phyloP scores from a whole-genome alignment of 306 rosid genomes.

The Rubus parviflorus region DNA sequence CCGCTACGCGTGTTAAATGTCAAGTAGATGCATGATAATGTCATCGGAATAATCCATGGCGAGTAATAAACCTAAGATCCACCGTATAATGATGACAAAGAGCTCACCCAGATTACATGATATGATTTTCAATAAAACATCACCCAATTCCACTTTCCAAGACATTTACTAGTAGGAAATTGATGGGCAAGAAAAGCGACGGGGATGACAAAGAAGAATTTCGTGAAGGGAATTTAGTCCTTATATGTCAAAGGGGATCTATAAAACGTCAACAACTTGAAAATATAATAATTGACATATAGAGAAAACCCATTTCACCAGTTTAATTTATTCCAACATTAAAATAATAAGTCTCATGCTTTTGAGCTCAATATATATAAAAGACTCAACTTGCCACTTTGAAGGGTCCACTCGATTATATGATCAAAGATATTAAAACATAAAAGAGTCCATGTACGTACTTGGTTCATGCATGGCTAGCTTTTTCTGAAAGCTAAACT shows the following conservation, averaged over 20 bases:
- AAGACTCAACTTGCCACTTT: slow-evolving; percentile 18
- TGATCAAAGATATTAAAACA: slow-evolving; percentile 3
- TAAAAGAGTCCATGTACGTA: slow-evolving; percentile 49
- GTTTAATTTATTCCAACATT: neutral
- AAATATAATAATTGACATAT: slow-evolving; percentile 13
- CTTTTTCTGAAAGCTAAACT: slow-evolving; percentile 22
- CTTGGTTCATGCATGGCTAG: slow-evolving; percentile 71
- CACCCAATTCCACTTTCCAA: slow-evolving; percentile 30
- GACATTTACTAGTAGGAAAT: neutral
- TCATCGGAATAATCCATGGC: neutral
- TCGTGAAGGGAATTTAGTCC: slow-evolving; percentile 30
- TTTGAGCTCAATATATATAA: neutral
- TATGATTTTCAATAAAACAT: slow-evolving; percentile 24
- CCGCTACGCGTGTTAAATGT: neutral
- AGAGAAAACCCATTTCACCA: neutral
- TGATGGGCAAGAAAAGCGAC: slow-evolving; percentile 23
- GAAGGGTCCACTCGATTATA: slow-evolving; percentile 41
- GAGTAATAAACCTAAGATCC: neutral
- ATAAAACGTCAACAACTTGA: slow-evolving; percentile 21
- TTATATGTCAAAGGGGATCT: slow-evolving; percentile 14
- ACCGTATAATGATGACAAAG: neutral
- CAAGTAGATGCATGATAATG: neutral
- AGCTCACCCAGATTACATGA: neutral
- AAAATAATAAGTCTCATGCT: neutral
- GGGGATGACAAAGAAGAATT: slow-evolving; percentile 29